Conservation (phyloP, 768 basidiomycete genomes). For the Pulveroboletus sp. region DNA sequence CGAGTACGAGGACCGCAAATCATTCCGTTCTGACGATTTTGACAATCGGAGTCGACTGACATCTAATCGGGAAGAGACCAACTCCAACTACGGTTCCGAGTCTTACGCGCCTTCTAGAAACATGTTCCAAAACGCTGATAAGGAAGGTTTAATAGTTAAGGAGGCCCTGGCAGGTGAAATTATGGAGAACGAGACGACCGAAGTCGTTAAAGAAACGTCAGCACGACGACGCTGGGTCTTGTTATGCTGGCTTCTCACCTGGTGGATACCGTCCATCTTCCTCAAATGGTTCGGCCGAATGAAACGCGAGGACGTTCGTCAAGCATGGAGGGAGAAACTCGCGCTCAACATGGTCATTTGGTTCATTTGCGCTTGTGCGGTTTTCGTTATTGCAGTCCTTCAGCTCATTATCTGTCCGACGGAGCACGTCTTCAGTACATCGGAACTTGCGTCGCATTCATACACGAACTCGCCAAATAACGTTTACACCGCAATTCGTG, state of each 20-base stretch:
- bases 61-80: conserved; percentile 69
- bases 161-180: conserved; percentile 82
- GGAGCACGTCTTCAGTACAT: conserved; percentile 80
- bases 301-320: conserved; percentile 90
- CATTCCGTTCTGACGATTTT: conserved; percentile 70
- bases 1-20: conserved; percentile 72
- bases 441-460: conserved; percentile 75
- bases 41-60: conserved; percentile 77
- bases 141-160: conserved; percentile 68
- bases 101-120: conserved; percentile 92
- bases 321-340: conserved; percentile 97
- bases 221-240: conserved; percentile 84
- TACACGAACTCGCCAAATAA: conserved; percentile 59
- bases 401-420: conserved; percentile 90
- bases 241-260: conserved; percentile 86
- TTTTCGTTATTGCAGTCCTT: conserved; percentile 90
- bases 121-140: conserved; percentile 88
- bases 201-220: conserved; percentile 77
- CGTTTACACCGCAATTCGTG: conserved; percentile 78
- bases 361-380: conserved; percentile 82
- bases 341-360: conserved; percentile 95
- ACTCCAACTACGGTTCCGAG: conserved; percentile 84
- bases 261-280: conserved; percentile 76
- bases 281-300: conserved; percentile 77
- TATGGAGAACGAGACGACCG: conserved; percentile 82